A percentile compares a stretch with the other conserved stretches of the same genome.
Conservation (phyloP, 2,329 filamentous ascomycete species). For the Aspergillus aculeatus region DNA sequence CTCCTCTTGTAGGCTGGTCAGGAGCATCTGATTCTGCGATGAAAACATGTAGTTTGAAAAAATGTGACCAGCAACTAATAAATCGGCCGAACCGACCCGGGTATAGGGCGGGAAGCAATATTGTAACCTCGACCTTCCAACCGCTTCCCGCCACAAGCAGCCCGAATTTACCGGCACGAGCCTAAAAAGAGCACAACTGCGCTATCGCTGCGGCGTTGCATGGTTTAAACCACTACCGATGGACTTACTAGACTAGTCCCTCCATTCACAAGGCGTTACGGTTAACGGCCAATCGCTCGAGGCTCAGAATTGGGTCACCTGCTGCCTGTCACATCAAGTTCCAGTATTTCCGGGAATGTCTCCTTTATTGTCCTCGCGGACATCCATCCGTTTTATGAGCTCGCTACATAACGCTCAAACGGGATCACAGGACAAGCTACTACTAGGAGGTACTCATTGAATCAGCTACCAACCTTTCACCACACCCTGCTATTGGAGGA, state of each 20-base stretch:
- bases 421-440: not conserved
- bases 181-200: not conserved
- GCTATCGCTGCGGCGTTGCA: not conserved
- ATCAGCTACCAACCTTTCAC: not conserved
- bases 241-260: not conserved
- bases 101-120: no score
- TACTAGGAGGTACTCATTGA: not conserved
- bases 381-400: no score
- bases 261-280: not conserved
- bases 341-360: not conserved
- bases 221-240: not conserved
- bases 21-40: no score
- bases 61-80: not conserved
- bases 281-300: not conserved
- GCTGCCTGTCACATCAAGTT: not conserved
- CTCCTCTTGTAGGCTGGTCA: not conserved
- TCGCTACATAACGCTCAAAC: not conserved
- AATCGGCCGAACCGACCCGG: not conserved
- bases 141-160: slow-evolving; percentile 4
- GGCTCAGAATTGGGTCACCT: not conserved
- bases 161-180: not conserved
- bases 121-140: not conserved
- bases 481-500: not conserved
- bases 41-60: no score
- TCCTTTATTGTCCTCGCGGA: not conserved